Base-by-base conservation (phyloP, 1,284 basidiomycete species). In the Sporisorium scitamineum region DNA sequence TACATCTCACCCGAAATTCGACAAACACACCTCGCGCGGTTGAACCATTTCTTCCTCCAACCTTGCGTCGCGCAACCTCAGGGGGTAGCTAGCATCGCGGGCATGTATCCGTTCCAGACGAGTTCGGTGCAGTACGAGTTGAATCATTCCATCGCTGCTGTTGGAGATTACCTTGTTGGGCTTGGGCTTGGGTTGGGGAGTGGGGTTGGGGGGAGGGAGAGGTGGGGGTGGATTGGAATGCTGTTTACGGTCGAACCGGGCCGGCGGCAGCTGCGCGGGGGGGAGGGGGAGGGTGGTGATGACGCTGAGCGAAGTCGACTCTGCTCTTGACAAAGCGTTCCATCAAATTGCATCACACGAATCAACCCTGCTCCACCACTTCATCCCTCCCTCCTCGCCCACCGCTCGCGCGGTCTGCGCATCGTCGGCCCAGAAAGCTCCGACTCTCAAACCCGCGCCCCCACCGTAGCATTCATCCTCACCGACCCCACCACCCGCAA, bases 31-130 rank as follows among this genome's bases (percentile, higher is more conserved):
- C 85, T 93, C 18, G 77, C 87, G 14, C 88, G 90, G 3, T 86
- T 93, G 55, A 89, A 89, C 24, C 92, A 93, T 82, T 91, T 92
- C 85, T 93, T 93, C 87, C 88, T 89, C n/a, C n/a, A n/a, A n/a
- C n/a, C n/a, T n/a, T n/a, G n/a, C n/a, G n/a, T n/a, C n/a, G n/a
- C n/a, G 52, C 85, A 87, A 34, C 51, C 48, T 2, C 26, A 37
- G 41, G 65, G 29, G 1, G 54, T 41, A 10, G 79, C 9, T 86
- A 85, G n/a, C 80, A 32, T 44, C 7, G 41, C 42, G 3, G 92
- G 85, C 87, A 93, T 50, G 89, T 92, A 81, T 89, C 90, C 5
- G 90, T 92, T 20, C 91, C 92, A 3, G 89, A 90, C 2, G 5
- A 64, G 65, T 26, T 65, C 60, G 32, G 68, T 65, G 29, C 91